These are phyloP conservation scores for Sugiyamaella grinbergsii DNA, from an alignment of 1,139 yeast genomes.

Conservation along the genomic window DNA sequence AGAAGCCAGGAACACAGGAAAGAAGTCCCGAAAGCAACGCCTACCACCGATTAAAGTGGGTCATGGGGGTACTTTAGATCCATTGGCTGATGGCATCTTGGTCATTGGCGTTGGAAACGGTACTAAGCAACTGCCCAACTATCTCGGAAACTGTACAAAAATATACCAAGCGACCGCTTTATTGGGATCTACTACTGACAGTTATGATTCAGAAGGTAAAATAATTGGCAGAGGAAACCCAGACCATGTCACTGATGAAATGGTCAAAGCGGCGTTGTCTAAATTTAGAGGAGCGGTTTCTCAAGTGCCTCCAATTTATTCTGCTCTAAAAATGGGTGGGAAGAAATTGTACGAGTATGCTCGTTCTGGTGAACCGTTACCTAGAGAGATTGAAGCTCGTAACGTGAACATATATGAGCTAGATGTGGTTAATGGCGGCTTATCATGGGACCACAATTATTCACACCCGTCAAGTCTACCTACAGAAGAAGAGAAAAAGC, in stretches of 20 bases:
- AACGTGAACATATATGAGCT: conserved; percentile 63
- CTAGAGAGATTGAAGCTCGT: conserved; percentile 75
- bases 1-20: conserved; percentile 36
- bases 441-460: conserved; percentile 60
- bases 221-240: conserved; percentile 60
- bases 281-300: conserved; percentile 75
- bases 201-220: conserved; percentile 93
- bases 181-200: conserved; percentile 87
- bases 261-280: conserved; percentile 52
- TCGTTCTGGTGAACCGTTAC: conserved; percentile 81
- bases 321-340: conserved; percentile 94
- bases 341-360: conserved; percentile 94
- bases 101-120: conserved; percentile 91
- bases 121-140: conserved; percentile 75
- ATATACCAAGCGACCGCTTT: conserved; percentile 82
- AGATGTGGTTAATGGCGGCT: conserved; percentile 55
- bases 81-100: conserved; percentile 88
- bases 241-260: conserved; percentile 59
- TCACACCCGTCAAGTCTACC: conserved; percentile 42
- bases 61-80: conserved; percentile 97
- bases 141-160: conserved; percentile 63
- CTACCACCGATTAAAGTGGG: conserved; percentile 79
- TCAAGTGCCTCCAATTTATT: conserved; percentile 94
- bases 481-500: conserved; percentile 37
- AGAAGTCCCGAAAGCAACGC: conserved; percentile 51